Conservation (phyloP, 371 early-diverging fungal species). For the Circinella minor region DNA sequence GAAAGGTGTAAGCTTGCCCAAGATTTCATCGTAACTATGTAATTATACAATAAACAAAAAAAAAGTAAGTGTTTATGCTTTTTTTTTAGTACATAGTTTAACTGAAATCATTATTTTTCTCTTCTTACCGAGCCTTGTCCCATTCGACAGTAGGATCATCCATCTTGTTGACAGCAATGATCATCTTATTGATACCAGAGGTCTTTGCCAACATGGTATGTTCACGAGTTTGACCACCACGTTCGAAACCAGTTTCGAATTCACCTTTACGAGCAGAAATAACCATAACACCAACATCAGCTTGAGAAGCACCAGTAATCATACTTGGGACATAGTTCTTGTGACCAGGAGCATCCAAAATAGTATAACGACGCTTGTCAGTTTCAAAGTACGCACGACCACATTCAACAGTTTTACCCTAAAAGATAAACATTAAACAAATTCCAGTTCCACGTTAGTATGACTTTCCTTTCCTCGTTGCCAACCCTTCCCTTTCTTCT, state of each 20-base stretch:
- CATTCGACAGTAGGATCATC: slow-evolving; percentile 96
- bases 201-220: slow-evolving; percentile 98
- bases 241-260: slow-evolving; percentile 99
- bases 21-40: slow-evolving; percentile 85
- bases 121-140: slow-evolving; percentile 77
- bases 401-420: slow-evolving; percentile 97
- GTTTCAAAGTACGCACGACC: slow-evolving; percentile 98
- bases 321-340: slow-evolving; percentile 99
- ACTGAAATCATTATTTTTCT: too few species aligned
- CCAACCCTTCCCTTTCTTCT: too few species aligned
- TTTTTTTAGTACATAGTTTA: too few species aligned
- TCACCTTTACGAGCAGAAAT: slow-evolving; percentile 99
- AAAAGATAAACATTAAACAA: too few species aligned
- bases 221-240: slow-evolving; percentile 99
- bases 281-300: slow-evolving; percentile 96
- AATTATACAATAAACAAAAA: too few species aligned
- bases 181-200: slow-evolving; percentile 90
- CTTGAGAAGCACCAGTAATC: slow-evolving; percentile 97
- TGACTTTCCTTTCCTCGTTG: too few species aligned
- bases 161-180: slow-evolving; percentile 98
- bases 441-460: too few species aligned
- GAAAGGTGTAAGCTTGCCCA: slow-evolving; percentile 86
- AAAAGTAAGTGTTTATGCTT: too few species aligned
- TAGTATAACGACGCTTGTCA: slow-evolving; percentile 91
- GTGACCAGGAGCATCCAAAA: slow-evolving; percentile 99